These are phyloP conservation scores for Suillus clintonianus DNA, from an alignment of 768 basidiomycete genomes.

Conservation along the genomic window DNA sequence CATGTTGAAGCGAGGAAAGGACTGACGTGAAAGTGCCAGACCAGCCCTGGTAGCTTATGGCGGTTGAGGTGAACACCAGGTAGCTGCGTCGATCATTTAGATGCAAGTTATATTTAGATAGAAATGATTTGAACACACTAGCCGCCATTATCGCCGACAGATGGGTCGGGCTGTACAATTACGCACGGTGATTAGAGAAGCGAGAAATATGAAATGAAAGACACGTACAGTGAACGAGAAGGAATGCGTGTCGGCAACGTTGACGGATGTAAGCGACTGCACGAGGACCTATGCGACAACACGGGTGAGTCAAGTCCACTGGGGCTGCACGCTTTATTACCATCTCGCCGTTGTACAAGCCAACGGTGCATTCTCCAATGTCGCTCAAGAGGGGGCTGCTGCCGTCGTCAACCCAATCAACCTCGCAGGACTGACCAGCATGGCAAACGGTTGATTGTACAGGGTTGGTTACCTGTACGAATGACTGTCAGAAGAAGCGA, in stretches of 20 bases:
- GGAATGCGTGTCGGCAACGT: slow-evolving; percentile 50
- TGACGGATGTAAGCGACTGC: slow-evolving; percentile 56
- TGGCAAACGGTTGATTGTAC: slow-evolving; percentile 44
- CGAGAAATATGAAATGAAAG: not conserved
- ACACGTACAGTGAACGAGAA: slow-evolving; percentile 57
- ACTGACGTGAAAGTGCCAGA: slow-evolving; percentile 62
- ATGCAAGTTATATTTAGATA: slow-evolving; percentile 8
- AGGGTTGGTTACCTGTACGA: slow-evolving; percentile 51
- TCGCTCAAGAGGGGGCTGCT: slow-evolving; percentile 43
- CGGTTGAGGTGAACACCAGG: slow-evolving; percentile 52
- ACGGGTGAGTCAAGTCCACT: slow-evolving; percentile 3
- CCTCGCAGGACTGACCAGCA: slow-evolving; percentile 53
- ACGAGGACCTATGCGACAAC: slow-evolving; percentile 46
- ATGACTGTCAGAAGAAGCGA: not conserved
- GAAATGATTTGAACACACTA: slow-evolving; percentile 48
- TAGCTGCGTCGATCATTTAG: slow-evolving; percentile 45
- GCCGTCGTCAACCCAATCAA: slow-evolving; percentile 71
- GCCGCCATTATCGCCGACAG: slow-evolving; percentile 52
- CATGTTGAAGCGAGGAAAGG: not conserved
- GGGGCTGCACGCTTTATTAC: slow-evolving; percentile 34
- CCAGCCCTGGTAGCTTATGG: slow-evolving; percentile 39
- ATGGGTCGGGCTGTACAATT: slow-evolving; percentile 49
- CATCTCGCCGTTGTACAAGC: slow-evolving; percentile 56
- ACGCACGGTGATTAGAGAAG: not conserved
- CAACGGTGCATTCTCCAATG: slow-evolving; percentile 57